phyloP scores from a whole-genome alignment of 2,329 filamentous ascomycete species.

The Neophaeococcomyces aloes region DNA sequence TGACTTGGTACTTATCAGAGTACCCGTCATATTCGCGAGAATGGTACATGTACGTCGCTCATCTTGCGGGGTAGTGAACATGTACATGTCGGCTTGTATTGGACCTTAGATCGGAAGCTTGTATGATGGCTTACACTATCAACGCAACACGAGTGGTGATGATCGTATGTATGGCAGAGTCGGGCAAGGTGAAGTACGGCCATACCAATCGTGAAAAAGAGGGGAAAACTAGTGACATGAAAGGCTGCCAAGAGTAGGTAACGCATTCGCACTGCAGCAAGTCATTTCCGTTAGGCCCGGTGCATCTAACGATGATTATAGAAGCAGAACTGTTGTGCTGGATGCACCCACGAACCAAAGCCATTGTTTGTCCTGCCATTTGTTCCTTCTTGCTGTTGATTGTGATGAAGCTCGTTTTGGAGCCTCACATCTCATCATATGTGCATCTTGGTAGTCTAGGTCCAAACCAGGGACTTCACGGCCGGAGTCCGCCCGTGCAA shows the following conservation, averaged over 20 bases:
- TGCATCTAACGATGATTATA: too few relatives aligned
- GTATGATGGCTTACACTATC: background rate
- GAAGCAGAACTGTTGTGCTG: too few relatives aligned
- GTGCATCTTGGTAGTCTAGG: too few relatives aligned
- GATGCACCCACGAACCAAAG: too few relatives aligned
- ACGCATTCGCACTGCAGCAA: background rate
- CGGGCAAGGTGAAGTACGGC: background rate
- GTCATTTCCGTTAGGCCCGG: background rate
- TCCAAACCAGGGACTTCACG: too few relatives aligned
- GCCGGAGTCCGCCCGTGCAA: too few relatives aligned
- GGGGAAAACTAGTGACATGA: background rate
- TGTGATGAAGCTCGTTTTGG: too few relatives aligned
- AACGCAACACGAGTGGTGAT: slow-evolving; percentile 2
- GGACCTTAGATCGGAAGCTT: background rate
- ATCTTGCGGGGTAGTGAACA: background rate
- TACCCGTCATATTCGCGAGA: too few relatives aligned
- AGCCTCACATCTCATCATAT: too few relatives aligned
- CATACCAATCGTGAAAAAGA: slow-evolving; percentile 6
- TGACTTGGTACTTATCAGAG: background rate
- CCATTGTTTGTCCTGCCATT: too few relatives aligned
- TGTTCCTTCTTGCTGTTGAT: too few relatives aligned
- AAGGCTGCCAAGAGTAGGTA: background rate
- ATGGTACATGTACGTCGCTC: slow-evolving; percentile 1
- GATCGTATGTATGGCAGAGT: background rate
- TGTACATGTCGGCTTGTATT: background rate